phyloP scores from a whole-genome alignment of 345 rosid species.

The Orychophragmus violaceus region DNA sequence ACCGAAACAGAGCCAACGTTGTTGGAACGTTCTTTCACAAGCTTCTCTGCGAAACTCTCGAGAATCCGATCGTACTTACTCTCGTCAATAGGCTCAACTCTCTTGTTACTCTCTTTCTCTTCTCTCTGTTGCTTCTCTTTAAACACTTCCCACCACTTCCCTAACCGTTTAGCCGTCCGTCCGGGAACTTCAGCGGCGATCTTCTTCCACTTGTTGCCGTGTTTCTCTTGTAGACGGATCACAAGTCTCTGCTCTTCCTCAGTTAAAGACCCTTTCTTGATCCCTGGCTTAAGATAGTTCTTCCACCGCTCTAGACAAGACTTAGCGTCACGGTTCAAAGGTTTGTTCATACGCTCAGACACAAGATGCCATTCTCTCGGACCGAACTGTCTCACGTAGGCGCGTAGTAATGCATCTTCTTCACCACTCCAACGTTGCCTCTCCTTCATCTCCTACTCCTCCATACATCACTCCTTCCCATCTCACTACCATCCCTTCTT shows the following conservation, averaged over 20 bases:
- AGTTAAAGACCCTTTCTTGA: conserved; percentile 89
- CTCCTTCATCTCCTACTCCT: conserved; percentile 88
- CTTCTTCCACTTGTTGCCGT: conserved; percentile 99
- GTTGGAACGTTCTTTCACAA: conserved; percentile 62
- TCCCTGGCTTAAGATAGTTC: conserved; percentile 96
- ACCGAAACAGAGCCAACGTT: conserved; percentile 22
- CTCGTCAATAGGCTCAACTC: conserved; percentile 70
- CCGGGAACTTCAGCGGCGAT: conserved; percentile 98
- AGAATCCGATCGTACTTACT: conserved; percentile 84
- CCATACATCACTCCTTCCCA: conserved; percentile 57
- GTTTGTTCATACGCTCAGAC: conserved; percentile 82
- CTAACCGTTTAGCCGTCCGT: conserved; percentile 86
- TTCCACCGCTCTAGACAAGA: conserved; percentile 97
- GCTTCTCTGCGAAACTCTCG: conserved; percentile 91
- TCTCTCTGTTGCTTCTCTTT: conserved; percentile 95
- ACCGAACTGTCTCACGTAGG: conserved; percentile 91
- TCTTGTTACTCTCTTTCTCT: conserved; percentile 66
- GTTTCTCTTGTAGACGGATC: conserved; percentile 80
- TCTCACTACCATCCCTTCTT: conserved; percentile 47
- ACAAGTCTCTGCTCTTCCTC: conserved; percentile 94
- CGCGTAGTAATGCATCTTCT: conserved; percentile 80
- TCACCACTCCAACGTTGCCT: conserved; percentile 99
- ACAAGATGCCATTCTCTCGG: conserved; percentile 96
- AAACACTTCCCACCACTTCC: conserved; percentile 99
- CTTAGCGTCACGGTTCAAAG: conserved; percentile 83